phyloP scores from a whole-genome alignment of 345 rosid species.

The Schrenkiella parvula region DNA sequence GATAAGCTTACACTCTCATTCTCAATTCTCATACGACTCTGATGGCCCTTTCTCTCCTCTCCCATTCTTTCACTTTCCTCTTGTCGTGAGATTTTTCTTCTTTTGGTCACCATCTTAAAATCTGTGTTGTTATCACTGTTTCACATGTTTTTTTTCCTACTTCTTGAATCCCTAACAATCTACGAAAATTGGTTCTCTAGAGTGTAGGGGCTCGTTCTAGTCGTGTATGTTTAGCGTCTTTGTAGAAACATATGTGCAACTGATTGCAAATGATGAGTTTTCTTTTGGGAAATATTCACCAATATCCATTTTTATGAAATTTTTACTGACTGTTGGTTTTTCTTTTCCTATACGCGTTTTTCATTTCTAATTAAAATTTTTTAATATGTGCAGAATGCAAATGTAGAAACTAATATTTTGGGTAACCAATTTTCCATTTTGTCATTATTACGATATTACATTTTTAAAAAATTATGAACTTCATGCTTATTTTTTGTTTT shows the following conservation, averaged over 20 bases:
- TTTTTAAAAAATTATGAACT: no score
- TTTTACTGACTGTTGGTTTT: no score
- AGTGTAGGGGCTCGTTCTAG: neutral
- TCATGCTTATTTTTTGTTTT: no score
- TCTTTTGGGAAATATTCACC: neutral
- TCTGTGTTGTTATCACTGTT: conserved; percentile 14
- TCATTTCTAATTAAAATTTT: no score
- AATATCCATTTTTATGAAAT: no score
- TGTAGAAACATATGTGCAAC: neutral
- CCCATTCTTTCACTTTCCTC: conserved; percentile 10
- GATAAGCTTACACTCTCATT: neutral
- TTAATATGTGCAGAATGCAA: no score
- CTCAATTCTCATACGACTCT: neutral
- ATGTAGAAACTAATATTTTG: no score
- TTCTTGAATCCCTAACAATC: neutral
- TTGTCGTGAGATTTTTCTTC: neutral
- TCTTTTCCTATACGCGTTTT: no score
- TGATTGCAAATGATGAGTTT: neutral
- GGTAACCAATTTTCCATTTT: no score
- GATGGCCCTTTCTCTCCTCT: neutral
- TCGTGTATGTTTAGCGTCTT: neutral
- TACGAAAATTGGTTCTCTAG: neutral
- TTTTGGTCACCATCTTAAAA: neutral
- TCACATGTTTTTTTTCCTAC: neutral
- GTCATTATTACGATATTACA: no score